phyloP scores from a whole-genome alignment of 345 rosid genomes.

The Syzygium aromaticum region DNA sequence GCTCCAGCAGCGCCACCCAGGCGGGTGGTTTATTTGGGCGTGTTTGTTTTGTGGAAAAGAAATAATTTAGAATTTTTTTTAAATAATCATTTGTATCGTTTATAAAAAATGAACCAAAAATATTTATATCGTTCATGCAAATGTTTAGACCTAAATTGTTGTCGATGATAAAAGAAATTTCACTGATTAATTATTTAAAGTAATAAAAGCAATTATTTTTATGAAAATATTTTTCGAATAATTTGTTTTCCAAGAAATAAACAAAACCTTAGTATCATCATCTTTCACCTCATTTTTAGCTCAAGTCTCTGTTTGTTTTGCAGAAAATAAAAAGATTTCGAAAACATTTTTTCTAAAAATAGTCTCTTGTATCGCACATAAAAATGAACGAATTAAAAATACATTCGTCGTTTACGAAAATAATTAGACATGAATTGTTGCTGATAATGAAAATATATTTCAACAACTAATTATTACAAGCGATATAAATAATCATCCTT shows the following conservation, averaged over 20 bases:
- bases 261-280: background rate
- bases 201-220: background rate
- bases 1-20: too few relatives aligned
- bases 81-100: too few relatives aligned
- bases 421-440: rapidly evolving
- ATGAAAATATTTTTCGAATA: too few relatives aligned
- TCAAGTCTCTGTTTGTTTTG: background rate
- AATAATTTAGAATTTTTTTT: too few relatives aligned
- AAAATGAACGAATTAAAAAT: too few relatives aligned
- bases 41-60: too few relatives aligned
- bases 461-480: background rate
- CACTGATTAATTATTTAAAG: rapidly evolving
- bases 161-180: background rate
- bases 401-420: rapidly evolving
- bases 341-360: too few relatives aligned
- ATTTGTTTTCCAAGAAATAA: rapidly evolving
- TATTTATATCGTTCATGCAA: background rate
- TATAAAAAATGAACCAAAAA: too few relatives aligned
- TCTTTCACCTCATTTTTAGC: background rate
- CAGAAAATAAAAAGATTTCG: background rate
- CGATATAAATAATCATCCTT: too few relatives aligned
- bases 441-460: background rate
- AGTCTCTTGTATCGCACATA: too few relatives aligned
- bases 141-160: background rate
- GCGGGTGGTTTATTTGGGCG: too few relatives aligned